These are phyloP conservation scores for Fusarium camptoceras DNA, from an alignment of 2,329 filamentous ascomycete species.

Conservation along the genomic window DNA sequence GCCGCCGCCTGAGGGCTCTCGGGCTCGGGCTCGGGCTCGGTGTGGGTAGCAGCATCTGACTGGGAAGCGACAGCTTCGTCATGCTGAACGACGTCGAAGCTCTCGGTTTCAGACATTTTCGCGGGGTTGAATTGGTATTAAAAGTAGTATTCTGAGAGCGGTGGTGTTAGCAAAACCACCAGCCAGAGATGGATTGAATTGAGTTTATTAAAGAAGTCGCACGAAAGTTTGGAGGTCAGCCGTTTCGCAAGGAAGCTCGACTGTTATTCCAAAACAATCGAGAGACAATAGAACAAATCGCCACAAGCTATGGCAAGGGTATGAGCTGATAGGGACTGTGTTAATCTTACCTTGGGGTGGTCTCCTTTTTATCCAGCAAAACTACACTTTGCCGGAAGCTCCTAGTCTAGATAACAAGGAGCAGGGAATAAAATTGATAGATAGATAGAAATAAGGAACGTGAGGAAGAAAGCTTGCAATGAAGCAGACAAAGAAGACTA, in stretches of 20 bases:
- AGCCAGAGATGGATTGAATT: neutral
- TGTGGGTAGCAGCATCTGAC: constrained; percentile 40
- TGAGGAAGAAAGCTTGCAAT: constrained; percentile 27
- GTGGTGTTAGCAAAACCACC: constrained; percentile 9
- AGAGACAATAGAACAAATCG: constrained; percentile 10
- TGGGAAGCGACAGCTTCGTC: constrained; percentile 55
- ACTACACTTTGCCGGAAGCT: constrained; percentile 31
- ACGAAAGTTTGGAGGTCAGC: constrained; percentile 7
- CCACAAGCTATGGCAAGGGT: constrained; percentile 18
- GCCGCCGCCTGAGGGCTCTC: constrained; percentile 45
- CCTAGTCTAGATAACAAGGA: constrained; percentile 5
- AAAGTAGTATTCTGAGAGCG: constrained; percentile 19
- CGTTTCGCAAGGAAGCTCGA: constrained; percentile 24
- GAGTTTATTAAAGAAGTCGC: constrained; percentile 15
- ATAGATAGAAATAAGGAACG: constrained; percentile 20
- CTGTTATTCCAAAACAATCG: constrained; percentile 12
- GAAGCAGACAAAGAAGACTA: constrained; percentile 26
- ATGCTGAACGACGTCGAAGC: constrained; percentile 58
- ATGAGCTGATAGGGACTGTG: constrained; percentile 25
- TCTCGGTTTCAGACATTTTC: constrained; percentile 62
- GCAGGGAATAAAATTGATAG: constrained; percentile 6
- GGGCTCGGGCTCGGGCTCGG: constrained; percentile 43
- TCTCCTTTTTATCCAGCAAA: constrained; percentile 40
- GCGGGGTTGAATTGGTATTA: constrained; percentile 25
- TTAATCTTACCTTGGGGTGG: constrained; percentile 36